phyloP scores from a whole-genome alignment of 176 grass and related monocot species.

The Avena sativa region DNA sequence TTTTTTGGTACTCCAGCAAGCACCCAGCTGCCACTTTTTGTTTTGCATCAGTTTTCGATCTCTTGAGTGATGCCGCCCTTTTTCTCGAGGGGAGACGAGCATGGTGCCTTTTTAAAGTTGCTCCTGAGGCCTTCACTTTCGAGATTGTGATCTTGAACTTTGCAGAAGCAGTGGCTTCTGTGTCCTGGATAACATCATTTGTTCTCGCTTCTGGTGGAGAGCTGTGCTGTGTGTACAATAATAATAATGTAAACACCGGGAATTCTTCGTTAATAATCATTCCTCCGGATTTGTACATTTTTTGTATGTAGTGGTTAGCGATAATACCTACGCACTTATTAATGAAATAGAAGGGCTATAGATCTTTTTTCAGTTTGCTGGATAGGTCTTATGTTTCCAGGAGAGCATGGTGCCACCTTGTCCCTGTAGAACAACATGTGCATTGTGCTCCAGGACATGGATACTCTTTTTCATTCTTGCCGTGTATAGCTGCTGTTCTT shows the following conservation, averaged over 20 bases:
- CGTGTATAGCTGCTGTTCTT: not conserved
- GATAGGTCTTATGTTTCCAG: constrained; percentile 6
- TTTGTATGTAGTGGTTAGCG: constrained; percentile 17
- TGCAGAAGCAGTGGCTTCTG: constrained; percentile 30
- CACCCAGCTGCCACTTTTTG: constrained; percentile 22
- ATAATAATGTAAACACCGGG: constrained; percentile 38
- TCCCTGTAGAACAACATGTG: not conserved
- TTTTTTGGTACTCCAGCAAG: constrained; percentile 40
- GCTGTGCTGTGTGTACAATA: constrained; percentile 48
- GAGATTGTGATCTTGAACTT: constrained; percentile 31
- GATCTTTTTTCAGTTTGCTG: not conserved
- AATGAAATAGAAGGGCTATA: constrained; percentile 34
- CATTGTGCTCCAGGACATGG: not conserved
- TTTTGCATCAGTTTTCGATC: constrained; percentile 44
- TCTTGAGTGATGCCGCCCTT: constrained; percentile 30
- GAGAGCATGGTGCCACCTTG: not conserved
- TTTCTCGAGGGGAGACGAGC: constrained; percentile 20
- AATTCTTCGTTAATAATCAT: constrained; percentile 64
- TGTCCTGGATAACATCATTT: constrained; percentile 18
- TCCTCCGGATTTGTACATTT: constrained; percentile 47
- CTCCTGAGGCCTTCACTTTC: constrained; percentile 39
- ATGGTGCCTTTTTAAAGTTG: constrained; percentile 13
- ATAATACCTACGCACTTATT: not conserved
- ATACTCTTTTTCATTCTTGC: not conserved
- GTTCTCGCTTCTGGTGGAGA: constrained; percentile 36